phyloP scores from a whole-genome alignment of 768 basidiomycete species.

The Xerocomus potaroensis region DNA sequence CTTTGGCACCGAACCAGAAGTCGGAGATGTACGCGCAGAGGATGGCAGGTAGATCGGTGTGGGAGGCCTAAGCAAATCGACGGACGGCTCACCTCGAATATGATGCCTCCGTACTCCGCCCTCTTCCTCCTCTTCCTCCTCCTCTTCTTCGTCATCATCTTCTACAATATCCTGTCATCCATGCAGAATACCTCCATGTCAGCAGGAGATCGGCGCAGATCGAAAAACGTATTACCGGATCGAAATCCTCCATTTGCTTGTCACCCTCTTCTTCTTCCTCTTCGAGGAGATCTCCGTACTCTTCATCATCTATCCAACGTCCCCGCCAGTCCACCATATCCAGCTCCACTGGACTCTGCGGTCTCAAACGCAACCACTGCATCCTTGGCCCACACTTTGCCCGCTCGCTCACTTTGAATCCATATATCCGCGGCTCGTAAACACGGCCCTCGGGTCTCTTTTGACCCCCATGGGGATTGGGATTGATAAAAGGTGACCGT shows the following conservation, averaged over 20 bases:
- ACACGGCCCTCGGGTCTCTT: conserved; percentile 83
- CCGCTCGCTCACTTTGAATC: conserved; percentile 94
- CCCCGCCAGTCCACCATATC: conserved; percentile 90
- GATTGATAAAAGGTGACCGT: conserved; percentile 70
- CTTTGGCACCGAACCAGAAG: conserved; percentile 44
- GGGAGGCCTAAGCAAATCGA: conserved; percentile 34
- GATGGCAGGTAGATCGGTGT: conserved; percentile 40
- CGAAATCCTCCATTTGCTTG: conserved; percentile 83
- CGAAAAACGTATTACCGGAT: conserved; percentile 49
- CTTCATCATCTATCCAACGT: conserved; percentile 77
- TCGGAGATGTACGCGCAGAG: conserved; percentile 50
- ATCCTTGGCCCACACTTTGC: conserved; percentile 95
- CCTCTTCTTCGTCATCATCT: conserved; percentile 59
- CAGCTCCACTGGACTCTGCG: conserved; percentile 73
- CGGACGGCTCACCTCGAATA: conserved; percentile 34
- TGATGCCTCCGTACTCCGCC: conserved; percentile 25
- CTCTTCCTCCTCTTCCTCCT: conserved; percentile 36
- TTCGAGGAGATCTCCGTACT: conserved; percentile 64
- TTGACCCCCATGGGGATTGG: conserved; percentile 86
- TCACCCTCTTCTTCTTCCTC: conserved; percentile 49
- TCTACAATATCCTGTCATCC: conserved; percentile 45
- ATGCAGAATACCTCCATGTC: conserved; percentile 9
- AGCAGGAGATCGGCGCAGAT: conserved; percentile 1
- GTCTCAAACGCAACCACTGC: conserved; percentile 91
- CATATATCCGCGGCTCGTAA: conserved; percentile 91